phyloP scores from a whole-genome alignment of 1,284 basidiomycete genomes.

The Cryptococcus sp. region DNA sequence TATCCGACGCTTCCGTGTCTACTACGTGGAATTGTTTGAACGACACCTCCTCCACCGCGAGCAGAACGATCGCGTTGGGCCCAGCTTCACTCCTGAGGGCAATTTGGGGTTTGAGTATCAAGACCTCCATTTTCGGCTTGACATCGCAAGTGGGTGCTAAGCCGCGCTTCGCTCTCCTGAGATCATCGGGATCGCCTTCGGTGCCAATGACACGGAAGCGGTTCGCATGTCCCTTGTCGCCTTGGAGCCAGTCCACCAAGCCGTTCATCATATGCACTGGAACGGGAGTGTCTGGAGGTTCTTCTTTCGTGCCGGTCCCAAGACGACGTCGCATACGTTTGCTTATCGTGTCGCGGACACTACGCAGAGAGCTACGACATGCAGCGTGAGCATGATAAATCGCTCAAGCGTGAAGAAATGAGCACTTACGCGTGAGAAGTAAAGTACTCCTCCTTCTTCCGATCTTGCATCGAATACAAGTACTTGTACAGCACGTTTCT shows the following conservation, averaged over 20 bases:
- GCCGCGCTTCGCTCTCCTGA: conserved; percentile 26
- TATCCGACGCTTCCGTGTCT: conserved; percentile 77
- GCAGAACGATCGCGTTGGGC: conserved; percentile 67
- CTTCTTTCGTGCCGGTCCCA: conserved; percentile 10
- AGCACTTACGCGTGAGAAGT: conserved; percentile 73
- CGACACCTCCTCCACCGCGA: conserved; percentile 80
- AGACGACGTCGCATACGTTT: conserved; percentile 20
- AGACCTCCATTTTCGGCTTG: conserved; percentile 70
- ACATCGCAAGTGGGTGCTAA: conserved; percentile 51
- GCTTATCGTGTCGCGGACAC: conserved; percentile 35
- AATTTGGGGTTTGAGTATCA: conserved; percentile 89
- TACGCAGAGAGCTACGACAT: conserved; percentile 28
- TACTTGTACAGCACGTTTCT: conserved; percentile 86
- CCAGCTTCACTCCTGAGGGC: conserved; percentile 71
- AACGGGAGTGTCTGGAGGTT: conserved; percentile 6
- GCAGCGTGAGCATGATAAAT: not conserved
- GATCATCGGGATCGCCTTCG: conserved; percentile 12
- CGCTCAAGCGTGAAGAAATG: not conserved
- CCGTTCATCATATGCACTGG: conserved; percentile 17
- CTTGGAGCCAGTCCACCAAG: conserved; percentile 24
- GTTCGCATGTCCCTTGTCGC: conserved; percentile 11
- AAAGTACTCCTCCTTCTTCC: conserved; percentile 79
- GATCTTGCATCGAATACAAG: conserved; percentile 77
- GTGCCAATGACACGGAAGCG: conserved; percentile 28
- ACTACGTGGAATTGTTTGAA: conserved; percentile 79